These are phyloP conservation scores for Sechiopsis laciniata DNA, from an alignment of 306 rosid species.

Conservation along the genomic window DNA sequence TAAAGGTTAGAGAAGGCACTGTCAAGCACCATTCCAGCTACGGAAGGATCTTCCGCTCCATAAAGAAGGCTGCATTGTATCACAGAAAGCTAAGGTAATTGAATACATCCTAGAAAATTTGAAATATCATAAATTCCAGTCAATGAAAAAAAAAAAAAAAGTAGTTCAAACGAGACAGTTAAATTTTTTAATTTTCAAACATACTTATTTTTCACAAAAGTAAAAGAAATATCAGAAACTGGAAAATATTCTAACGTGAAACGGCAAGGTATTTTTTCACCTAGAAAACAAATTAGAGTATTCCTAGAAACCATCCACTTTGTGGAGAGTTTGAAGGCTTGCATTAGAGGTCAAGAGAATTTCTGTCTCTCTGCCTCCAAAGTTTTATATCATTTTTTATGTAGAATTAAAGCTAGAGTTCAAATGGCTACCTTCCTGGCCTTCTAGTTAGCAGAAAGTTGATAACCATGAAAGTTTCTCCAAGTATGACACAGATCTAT, in stretches of 20 bases:
- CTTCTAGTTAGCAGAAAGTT: background rate
- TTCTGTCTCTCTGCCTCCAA: too few species aligned
- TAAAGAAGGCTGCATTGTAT: conserved; percentile 71
- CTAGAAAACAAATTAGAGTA: background rate
- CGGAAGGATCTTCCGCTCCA: conserved; percentile 96
- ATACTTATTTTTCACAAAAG: background rate
- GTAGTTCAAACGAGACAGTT: too few species aligned
- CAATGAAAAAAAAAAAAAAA: background rate
- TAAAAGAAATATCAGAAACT: background rate
- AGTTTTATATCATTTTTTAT: too few species aligned
- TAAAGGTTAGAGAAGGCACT: conserved; percentile 96
- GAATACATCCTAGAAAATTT: conserved; percentile 3
- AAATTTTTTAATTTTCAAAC: too few species aligned
- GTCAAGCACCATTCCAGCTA: conserved; percentile 96
- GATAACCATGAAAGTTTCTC: background rate
- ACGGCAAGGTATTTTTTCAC: background rate
- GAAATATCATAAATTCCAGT: conserved; percentile 8
- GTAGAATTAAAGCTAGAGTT: too few species aligned
- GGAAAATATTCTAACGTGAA: background rate
- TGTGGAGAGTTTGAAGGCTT: too few species aligned
- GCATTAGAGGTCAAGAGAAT: too few species aligned
- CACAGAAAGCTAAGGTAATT: conserved; percentile 7
- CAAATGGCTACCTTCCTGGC: too few species aligned
- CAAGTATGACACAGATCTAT: background rate
- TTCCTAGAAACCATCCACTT: too few species aligned